A percentile compares a stretch with the other conserved stretches of the same genome.
Evolutionary conservation across 805 yeast species (phyloP).

Genomic region (Zygotorulaspora florentina): DNA sequence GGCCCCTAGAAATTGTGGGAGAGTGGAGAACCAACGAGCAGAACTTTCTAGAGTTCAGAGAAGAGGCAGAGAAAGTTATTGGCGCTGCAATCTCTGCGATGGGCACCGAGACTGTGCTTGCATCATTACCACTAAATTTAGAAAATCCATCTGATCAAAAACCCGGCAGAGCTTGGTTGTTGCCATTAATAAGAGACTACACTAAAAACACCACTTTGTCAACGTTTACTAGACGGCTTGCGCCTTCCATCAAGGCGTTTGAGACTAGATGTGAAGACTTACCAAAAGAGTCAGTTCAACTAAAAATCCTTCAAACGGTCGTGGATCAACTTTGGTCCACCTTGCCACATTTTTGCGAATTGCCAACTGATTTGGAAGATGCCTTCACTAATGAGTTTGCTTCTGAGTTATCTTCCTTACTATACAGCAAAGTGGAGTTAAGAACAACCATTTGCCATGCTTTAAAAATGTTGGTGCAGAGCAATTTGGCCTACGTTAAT

Average conservation of each 20-base stretch:
- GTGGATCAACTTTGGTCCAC: constrained; percentile 90
- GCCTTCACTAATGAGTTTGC: constrained; percentile 78
- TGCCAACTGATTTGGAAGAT: constrained; percentile 66
- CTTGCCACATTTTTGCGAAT: constrained; percentile 81
- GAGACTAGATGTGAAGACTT: constrained; percentile 43
- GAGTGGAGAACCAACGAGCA: constrained; percentile 79
- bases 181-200: constrained; percentile 86
- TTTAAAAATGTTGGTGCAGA: constrained; percentile 70
- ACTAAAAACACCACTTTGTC: constrained; percentile 65
- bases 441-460: constrained; percentile 84
- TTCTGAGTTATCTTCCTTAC: constrained; percentile 60
- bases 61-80: constrained; percentile 75
- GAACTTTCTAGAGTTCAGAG: constrained; percentile 52
- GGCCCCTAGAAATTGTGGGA: constrained; percentile 69
- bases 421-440: constrained; percentile 70
- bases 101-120: constrained; percentile 83
- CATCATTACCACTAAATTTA: constrained; percentile 74
- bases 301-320: constrained; percentile 77
- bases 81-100: constrained; percentile 71
- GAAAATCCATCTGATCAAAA: constrained; percentile 46
- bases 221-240: constrained; percentile 56
- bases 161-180: constrained; percentile 92
- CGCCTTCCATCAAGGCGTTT: constrained; percentile 62
- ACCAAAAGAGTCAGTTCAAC: constrained; percentile 58
- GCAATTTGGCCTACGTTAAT: constrained; percentile 52